Conservation (phyloP, 148 eudicot species). For the Hydrangea macrophylla region DNA sequence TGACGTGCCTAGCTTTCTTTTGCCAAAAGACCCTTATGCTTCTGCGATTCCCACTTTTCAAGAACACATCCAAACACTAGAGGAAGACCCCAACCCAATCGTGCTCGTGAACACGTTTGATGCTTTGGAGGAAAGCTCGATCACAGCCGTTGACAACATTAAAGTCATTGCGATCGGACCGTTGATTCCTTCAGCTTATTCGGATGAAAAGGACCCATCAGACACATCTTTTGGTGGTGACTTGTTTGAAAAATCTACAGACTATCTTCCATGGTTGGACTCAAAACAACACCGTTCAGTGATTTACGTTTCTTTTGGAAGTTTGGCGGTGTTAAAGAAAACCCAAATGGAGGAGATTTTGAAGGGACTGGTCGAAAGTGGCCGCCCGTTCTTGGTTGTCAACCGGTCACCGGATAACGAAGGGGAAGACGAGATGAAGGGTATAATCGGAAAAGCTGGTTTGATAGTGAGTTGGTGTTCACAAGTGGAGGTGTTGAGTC, state of each 20-base stretch:
- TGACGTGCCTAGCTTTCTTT: constrained; percentile 31
- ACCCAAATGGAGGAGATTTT: constrained; percentile 31
- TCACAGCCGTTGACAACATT: constrained; percentile 11
- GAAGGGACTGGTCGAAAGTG: constrained; percentile 20
- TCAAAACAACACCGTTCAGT: constrained; percentile 34
- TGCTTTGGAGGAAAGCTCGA: constrained; percentile 22
- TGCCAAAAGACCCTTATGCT: constrained; percentile 15
- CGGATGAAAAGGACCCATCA: constrained; percentile 14
- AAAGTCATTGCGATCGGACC: constrained; percentile 34
- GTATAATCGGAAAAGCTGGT: constrained; percentile 16
- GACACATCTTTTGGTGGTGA: constrained; percentile 28
- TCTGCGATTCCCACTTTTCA: constrained; percentile 7
- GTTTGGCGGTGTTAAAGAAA: constrained; percentile 18
- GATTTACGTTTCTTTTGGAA: constrained; percentile 47
- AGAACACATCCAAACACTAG: constrained; percentile 34
- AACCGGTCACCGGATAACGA: constrained; percentile 13
- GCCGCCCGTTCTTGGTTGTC: constrained; percentile 36
- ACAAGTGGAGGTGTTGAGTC: constrained; percentile 29
- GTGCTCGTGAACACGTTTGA: constrained; percentile 37
- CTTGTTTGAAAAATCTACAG: constrained; percentile 18
- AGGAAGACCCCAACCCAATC: constrained; percentile 21
- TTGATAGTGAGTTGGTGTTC: constrained; percentile 32
- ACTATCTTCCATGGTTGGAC: constrained; percentile 34
- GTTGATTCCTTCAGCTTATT: constrained; percentile 26
- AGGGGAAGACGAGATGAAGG: constrained; percentile 16